Conservation (phyloP, 805 yeast genomes). For the Lipomyces yamanashiensis region DNA sequence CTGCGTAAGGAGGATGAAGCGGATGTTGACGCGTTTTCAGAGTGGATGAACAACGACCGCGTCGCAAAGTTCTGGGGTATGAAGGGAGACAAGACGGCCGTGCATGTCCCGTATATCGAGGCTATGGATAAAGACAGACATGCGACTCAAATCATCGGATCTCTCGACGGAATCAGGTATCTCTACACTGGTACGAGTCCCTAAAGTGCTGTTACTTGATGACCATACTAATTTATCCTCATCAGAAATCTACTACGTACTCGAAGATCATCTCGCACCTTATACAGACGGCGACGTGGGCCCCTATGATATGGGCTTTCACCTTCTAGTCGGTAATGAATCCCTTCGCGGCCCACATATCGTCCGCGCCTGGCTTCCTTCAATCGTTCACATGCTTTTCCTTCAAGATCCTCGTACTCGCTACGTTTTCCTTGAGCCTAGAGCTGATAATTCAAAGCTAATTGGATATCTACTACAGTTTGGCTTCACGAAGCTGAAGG, state of each 20-base stretch:
- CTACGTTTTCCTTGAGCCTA: constrained; percentile 39
- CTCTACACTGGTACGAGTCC: constrained; percentile 31
- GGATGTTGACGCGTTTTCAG: constrained; percentile 29
- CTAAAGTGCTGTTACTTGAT: not conserved
- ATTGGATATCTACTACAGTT: constrained; percentile 30
- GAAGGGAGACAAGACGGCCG: constrained; percentile 22
- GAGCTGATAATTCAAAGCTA: constrained; percentile 39
- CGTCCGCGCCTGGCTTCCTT: constrained; percentile 39
- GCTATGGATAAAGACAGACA: constrained; percentile 31
- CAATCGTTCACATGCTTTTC: constrained; percentile 38
- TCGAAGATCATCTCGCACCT: constrained; percentile 40
- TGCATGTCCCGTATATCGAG: constrained; percentile 33
- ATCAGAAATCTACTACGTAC: constrained; percentile 40
- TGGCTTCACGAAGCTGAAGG: constrained; percentile 35
- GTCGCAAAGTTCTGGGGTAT: constrained; percentile 40
- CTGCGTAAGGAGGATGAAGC: constrained; percentile 13
- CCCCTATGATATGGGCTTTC: constrained; percentile 40
- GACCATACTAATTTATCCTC: not conserved
- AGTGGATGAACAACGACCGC: constrained; percentile 40
- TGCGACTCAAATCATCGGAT: constrained; percentile 34
- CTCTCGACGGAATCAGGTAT: constrained; percentile 34
- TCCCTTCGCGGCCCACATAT: constrained; percentile 40
- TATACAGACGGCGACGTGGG: constrained; percentile 22
- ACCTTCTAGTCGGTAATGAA: constrained; percentile 40
- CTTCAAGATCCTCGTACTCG: constrained; percentile 36